Base-by-base conservation (phyloP, 495 filamentous ascomycete genomes). In the Lophiostoma macrostomum region DNA sequence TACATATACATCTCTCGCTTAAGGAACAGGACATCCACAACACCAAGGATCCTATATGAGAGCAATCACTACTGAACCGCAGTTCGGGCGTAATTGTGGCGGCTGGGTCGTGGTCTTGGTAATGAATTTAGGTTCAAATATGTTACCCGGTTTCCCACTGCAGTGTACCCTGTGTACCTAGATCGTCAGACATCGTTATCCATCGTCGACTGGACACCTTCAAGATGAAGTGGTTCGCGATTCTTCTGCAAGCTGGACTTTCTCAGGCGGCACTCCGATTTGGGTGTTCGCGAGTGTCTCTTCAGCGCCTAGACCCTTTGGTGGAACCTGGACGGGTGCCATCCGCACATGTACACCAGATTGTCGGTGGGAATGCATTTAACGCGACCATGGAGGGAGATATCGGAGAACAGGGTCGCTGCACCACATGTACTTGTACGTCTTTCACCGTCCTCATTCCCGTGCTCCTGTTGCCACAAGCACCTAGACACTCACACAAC, bases 271-370 rank as follows among this genome's bases (percentile, higher is more conserved):
- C 68, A 22, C 63, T 73, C 58, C 71, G 73, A 41, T 77, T 77
- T 51, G 72, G 69, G 45, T 77, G 74, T 64, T 71, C 73, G n/a
- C 71, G 62, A 1, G 68, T 77, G 24, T 72, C 72, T 19, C 60
- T 77, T 39, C 74, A 77, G 44, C 71, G 74, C 13, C 51, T 77
- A 27, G 73, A 73, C 50, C 71, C 73, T 14, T 54, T 73, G 23
- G 75, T 74, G 34, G 67, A 73, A 58, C 70, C 70, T 18, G 71
- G 67, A 19, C 46, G 47, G 19, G 60, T 61, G 18, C 71, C 72
- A 5, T 74, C 73, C 10, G 53, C 74, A 1, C 74, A 77, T 49
- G 67, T 77, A 18, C 74, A 77, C 50, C 73, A 75, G 43, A 73
- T 76, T 24, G 53, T 57, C 12, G 50, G 31, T 19, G 74, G 74